These are phyloP conservation scores for Entomortierella beljakovae DNA, from an alignment of 192 early-diverging fungal genomes.

Conservation along the genomic window DNA sequence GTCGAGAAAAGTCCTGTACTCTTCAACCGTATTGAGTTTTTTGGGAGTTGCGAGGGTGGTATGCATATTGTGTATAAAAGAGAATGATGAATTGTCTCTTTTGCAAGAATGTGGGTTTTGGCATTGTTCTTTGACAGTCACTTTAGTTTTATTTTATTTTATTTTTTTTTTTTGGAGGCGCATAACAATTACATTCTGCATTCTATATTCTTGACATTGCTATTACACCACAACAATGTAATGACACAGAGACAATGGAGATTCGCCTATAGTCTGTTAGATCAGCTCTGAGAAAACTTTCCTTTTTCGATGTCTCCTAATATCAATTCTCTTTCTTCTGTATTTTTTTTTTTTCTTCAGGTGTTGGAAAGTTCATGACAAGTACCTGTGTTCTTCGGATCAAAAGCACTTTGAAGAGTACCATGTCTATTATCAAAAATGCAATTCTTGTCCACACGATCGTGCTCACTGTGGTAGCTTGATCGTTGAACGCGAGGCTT, in stretches of 20 bases:
- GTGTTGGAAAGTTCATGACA: conserved; percentile 55
- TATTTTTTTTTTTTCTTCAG: background rate
- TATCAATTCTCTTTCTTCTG: background rate
- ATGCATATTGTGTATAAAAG: conserved; percentile 6
- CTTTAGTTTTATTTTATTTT: too few relatives aligned
- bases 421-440: conserved; percentile 55
- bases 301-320: too few relatives aligned
- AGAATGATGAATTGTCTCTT: background rate
- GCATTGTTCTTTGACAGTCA: too few relatives aligned
- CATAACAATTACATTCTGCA: too few relatives aligned
- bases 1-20: conserved; percentile 74
- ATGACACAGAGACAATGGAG: too few relatives aligned
- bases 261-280: too few relatives aligned
- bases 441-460: conserved; percentile 54
- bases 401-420: conserved; percentile 50
- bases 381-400: conserved; percentile 47
- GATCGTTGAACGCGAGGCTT: conserved; percentile 49
- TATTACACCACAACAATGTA: too few relatives aligned
- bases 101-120: too few relatives aligned
- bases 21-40: conserved; percentile 61
- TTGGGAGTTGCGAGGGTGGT: conserved; percentile 12
- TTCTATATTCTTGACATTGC: too few relatives aligned
- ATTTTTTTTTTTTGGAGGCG: too few relatives aligned
- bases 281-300: too few relatives aligned
- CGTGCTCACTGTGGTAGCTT: conserved; percentile 51